phyloP scores from a whole-genome alignment of 2,329 filamentous ascomycete genomes.

The Aspergillus chevalieri region DNA sequence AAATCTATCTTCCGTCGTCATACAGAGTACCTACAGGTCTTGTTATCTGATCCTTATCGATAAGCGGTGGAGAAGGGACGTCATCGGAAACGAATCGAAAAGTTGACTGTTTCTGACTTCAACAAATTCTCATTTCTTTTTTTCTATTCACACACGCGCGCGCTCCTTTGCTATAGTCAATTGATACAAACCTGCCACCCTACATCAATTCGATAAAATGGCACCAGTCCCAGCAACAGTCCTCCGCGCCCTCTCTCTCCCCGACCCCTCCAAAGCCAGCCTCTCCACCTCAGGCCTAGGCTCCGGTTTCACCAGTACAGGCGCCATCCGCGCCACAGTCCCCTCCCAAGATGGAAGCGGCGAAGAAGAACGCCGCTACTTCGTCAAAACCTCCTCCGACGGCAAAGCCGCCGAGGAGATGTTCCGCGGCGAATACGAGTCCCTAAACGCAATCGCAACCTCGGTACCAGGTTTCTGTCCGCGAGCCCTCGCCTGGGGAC shows the following conservation, averaged over 20 bases:
- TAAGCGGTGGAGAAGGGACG: slow-evolving; percentile 10
- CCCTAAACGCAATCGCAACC: slow-evolving; percentile 72
- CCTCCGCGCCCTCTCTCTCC: slow-evolving; percentile 32
- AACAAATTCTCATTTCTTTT: background rate
- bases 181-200: background rate
- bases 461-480: slow-evolving; percentile 71
- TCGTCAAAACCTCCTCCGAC: slow-evolving; percentile 35
- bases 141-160: background rate
- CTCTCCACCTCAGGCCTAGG: slow-evolving; percentile 34
- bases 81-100: slow-evolving; percentile 10
- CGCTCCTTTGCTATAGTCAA: too few species aligned
- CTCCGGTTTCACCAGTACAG: slow-evolving; percentile 41
- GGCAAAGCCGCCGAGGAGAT: slow-evolving; percentile 31
- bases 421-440: slow-evolving; percentile 67
- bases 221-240: slow-evolving; percentile 28
- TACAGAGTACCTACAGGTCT: too few species aligned
- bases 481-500: slow-evolving; percentile 65
- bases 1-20: too few species aligned
- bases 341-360: slow-evolving; percentile 13
- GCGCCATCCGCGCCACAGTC: slow-evolving; percentile 30
- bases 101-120: background rate
- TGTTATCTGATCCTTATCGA: background rate
- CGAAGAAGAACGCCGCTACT: slow-evolving; percentile 29
- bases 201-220: slow-evolving; percentile 14
- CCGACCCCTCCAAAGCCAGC: slow-evolving; percentile 27